Conservation (phyloP, 2,329 filamentous ascomycete species). For the Aspergillus tamarii region DNA sequence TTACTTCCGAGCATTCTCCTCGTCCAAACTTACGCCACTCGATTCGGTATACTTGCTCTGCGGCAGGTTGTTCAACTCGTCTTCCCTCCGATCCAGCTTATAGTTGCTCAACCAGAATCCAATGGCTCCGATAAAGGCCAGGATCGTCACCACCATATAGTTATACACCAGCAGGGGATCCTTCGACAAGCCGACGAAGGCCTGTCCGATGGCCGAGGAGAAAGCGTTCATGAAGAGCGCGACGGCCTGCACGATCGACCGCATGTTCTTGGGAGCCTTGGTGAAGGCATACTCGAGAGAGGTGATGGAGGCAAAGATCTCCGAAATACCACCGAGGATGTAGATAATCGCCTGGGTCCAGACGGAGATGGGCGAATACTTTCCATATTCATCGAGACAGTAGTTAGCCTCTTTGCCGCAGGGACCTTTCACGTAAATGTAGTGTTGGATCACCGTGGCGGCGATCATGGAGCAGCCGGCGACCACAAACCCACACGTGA, state of each 20-base stretch:
- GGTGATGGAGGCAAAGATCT: conserved; percentile 62
- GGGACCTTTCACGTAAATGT: conserved; percentile 62
- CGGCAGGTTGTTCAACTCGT: conserved; percentile 60
- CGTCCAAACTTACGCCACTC: conserved; percentile 12
- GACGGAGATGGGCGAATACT: conserved; percentile 65
- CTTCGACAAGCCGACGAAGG: conserved; percentile 62
- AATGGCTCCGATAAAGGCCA: conserved; percentile 64
- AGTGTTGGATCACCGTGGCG: conserved; percentile 53
- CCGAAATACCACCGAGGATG: conserved; percentile 59
- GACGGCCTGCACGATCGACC: conserved; percentile 70
- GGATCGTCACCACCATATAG: conserved; percentile 65
- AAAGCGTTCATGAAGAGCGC: conserved; percentile 73
- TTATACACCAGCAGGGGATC: conserved; percentile 74
- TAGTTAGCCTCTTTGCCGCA: conserved; percentile 61
- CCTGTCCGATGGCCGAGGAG: conserved; percentile 71
- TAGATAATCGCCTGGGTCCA: conserved; percentile 56
- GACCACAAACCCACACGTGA: conserved; percentile 54
- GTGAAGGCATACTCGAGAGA: conserved; percentile 77
- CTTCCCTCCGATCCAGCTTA: conserved; percentile 68
- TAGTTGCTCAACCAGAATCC: conserved; percentile 71
- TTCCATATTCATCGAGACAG: conserved; percentile 49
- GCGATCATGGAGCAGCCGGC: conserved; percentile 54
- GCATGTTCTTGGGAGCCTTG: conserved; percentile 80
- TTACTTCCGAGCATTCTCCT: conserved; percentile 17
- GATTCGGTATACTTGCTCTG: conserved; percentile 23